Conservation (phyloP, 2,329 filamentous ascomycete genomes). For the Xylariaceae sp. region DNA sequence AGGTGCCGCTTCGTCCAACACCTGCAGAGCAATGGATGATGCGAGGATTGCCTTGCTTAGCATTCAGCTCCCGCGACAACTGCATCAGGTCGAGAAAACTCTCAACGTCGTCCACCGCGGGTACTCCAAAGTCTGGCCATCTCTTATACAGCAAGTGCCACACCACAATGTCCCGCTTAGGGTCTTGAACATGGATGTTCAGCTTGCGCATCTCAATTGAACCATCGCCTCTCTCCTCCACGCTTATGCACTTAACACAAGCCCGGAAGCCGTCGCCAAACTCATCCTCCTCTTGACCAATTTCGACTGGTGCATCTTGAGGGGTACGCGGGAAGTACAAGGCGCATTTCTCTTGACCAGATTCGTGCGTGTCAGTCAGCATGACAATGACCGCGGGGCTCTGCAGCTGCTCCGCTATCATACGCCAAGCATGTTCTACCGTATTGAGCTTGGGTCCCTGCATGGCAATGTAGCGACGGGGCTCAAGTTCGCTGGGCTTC, state of each 20-base stretch:
- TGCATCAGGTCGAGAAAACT: constrained; percentile 67
- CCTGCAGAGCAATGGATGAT: constrained; percentile 88
- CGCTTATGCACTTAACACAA: constrained; percentile 61
- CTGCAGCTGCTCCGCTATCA: constrained; percentile 75
- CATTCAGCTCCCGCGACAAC: constrained; percentile 58
- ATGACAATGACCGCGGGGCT: constrained; percentile 84
- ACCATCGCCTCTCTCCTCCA: constrained; percentile 51
- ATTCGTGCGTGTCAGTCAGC: constrained; percentile 85
- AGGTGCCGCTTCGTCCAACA: constrained; percentile 90
- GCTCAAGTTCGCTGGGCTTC: constrained; percentile 30
- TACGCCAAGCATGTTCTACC: constrained; percentile 85
- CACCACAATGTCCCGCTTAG: constrained; percentile 43
- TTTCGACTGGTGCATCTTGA: constrained; percentile 46
- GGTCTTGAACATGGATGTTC: constrained; percentile 47
- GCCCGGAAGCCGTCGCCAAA: constrained; percentile 66
- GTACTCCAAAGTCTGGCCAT: constrained; percentile 90
- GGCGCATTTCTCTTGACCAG: constrained; percentile 75
- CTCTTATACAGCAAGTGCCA: constrained; percentile 82
- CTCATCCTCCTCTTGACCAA: constrained; percentile 58
- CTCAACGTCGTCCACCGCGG: constrained; percentile 61
- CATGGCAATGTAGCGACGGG: constrained; percentile 78
- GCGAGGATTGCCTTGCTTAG: constrained; percentile 61
- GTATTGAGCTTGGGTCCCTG: constrained; percentile 80
- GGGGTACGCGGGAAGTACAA: constrained; percentile 73
- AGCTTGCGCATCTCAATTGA: constrained; percentile 74